Evolutionary conservation across 1,284 basidiomycete species (phyloP), one percentile per base, ranked within the genome.

Genomic region (Pyrrhoderma noxium): DNA sequence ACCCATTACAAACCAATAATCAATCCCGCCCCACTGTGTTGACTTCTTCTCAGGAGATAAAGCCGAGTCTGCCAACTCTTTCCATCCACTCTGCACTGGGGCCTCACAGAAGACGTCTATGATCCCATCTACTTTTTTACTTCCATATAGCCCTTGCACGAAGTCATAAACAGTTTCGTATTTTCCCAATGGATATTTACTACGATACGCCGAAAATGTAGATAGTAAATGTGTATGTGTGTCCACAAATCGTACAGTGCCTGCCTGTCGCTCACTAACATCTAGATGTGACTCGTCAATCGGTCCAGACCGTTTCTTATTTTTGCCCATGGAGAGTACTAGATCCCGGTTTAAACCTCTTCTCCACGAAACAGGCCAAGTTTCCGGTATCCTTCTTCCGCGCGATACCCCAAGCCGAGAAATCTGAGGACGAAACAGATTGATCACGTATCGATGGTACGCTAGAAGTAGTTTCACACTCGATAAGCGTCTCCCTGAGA

Each of bases 81-180:
- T 76, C 85, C 85, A 90, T 0, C 70, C 46, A 23, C 58, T 67
- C 53, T 68, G 70, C 14, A 85, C 75, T 0, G 85, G 82, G 0
- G 84, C 84, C 59, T 90, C 88, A 58, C 88, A 90, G 82, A 85
- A 91, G 1, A 91, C 88, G 58, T 91, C 88, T 3, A 90, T 77
- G 52, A 90, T 74, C 3, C 80, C 75, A 49, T 78, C 70, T 3
- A 88, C 78, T 38, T 74, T 73, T 34, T 73, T 71, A 9, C 68
- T 75, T 4, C 64, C 61, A 59, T 86, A 87, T 60, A 86, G 63
- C 13, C 70, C 79, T 1, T 73, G 71, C 1, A 85, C 75, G 56
- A 89, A 87, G 40, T 85, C 82, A 62, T 73, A 77, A 3, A 86
- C 67, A 9, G 71, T 75, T 4, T 68, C 61, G 57, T 76, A 74